These are phyloP conservation scores for Platanthera zijinensis DNA, from an alignment of 106 monocot genomes.

Conservation along the genomic window DNA sequence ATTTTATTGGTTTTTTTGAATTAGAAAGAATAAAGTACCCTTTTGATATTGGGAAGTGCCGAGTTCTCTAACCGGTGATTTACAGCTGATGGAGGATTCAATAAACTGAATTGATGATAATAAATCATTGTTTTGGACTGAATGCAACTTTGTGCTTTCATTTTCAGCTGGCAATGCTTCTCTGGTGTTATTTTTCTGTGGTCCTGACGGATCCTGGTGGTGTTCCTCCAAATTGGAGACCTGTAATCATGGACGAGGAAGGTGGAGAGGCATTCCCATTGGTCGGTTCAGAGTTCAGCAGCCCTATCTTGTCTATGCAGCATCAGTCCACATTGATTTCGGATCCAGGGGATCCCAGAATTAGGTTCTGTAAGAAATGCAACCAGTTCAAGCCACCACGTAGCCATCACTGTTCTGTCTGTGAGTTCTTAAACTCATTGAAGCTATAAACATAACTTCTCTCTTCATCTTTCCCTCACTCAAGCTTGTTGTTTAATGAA, in stretches of 20 bases:
- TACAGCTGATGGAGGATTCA: too few relatives aligned
- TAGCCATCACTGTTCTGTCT: constrained; percentile 97
- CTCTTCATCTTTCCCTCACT: neutral
- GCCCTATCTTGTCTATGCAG: constrained; percentile 27
- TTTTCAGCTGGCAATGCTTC: constrained; percentile 68
- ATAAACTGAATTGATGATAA: too few relatives aligned
- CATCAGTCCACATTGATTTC: constrained; percentile 28
- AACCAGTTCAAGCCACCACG: constrained; percentile 88
- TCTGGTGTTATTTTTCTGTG: constrained; percentile 95
- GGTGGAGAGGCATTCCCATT: constrained; percentile 57
- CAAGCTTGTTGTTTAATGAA: neutral
- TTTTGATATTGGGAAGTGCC: too few relatives aligned
- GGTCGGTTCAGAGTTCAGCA: constrained; percentile 36
- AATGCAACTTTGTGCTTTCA: too few relatives aligned
- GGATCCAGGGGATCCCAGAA: constrained; percentile 37
- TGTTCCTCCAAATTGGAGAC: constrained; percentile 81
- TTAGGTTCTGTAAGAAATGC: constrained; percentile 88
- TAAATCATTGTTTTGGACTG: too few relatives aligned
- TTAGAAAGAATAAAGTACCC: too few relatives aligned
- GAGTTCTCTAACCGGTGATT: too few relatives aligned
- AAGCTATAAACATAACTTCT: neutral
- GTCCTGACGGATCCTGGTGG: constrained; percentile 82
- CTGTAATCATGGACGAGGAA: constrained; percentile 54
- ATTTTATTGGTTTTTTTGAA: too few relatives aligned
- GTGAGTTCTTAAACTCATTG: constrained; percentile 30